Evolutionary conservation across 768 basidiomycete species (phyloP), one percentile per base, ranked within the genome.

Genomic region (Tephrocybe rancida): DNA sequence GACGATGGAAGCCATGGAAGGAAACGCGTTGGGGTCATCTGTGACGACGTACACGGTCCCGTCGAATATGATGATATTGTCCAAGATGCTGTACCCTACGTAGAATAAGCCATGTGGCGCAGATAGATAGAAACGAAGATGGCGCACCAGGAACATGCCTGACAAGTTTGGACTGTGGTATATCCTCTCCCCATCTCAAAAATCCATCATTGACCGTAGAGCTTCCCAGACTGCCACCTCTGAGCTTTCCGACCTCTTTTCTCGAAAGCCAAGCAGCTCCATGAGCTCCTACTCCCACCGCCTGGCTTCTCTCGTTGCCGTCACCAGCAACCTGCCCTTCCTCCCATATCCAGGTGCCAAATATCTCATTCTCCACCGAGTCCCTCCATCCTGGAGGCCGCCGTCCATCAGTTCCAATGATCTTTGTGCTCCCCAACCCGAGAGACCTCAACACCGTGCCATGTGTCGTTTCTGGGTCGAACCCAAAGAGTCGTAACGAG

Each of bases 71-170:
- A 88, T 82, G n/a, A 92, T 77, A 55, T 91, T 88, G 61, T 95
- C 90, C 51, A 95, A 73, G 39, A 94, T 81, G 0, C 90, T 92
- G 71, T 86, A 91, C 3, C 94, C 94, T 95, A 11, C 26, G 38
- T 24, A 49, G 1, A 14, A 38, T 47, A 30, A 55, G 42, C 25
- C 44, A 47, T 26, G 24, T 11, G 19, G 19, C 7, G n/a, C 14
- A 27, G n/a, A n/a, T n/a, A n/a, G n/a, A 37, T 27, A 43, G 3
- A 27, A 55, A 58, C 35, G 44, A 50, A 21, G 43, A 5, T 18
- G 59, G 59, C 71, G 45, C 43, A 89, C 90, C 90, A 59, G 88
- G 80, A 26, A 79, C 74, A 69, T 92, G 90, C 39, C 79, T 78
- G 19, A 86, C 62, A 42, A 89, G 61, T n/a, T 61, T 73, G 3